Evolutionary conservation across 495 filamentous ascomycete species (phyloP).

Genomic region (Cenococcum geophilum): DNA sequence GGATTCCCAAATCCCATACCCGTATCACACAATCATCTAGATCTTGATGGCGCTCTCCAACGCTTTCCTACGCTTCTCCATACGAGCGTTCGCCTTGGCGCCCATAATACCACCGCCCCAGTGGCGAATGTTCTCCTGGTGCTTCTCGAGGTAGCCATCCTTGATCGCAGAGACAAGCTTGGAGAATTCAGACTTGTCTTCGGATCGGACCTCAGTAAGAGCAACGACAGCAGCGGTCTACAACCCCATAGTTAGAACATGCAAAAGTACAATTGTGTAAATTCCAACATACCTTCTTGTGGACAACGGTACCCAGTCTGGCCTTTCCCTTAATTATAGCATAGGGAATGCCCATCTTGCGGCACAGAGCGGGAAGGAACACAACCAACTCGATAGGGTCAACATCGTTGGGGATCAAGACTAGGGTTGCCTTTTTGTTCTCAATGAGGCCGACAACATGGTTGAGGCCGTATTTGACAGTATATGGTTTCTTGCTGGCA

Average conservation of each 20-base stretch:
- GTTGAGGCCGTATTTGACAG: slow-evolving; percentile 99
- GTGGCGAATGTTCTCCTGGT: slow-evolving; percentile 83
- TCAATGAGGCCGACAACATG: slow-evolving; percentile 99
- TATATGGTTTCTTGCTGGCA: slow-evolving; percentile 98
- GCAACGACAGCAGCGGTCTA: slow-evolving; percentile 97
- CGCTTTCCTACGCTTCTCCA: slow-evolving; percentile 95
- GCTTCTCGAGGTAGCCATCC: slow-evolving; percentile 95
- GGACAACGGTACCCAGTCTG: slow-evolving; percentile 94
- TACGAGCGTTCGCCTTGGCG: slow-evolving; percentile 85
- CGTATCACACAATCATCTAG: slow-evolving; percentile 46
- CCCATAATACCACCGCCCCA: slow-evolving; percentile 99
- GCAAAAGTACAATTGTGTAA: neutral
- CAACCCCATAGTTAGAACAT: slow-evolving; percentile 5
- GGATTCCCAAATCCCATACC: slow-evolving; percentile 17
- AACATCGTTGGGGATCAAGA: slow-evolving; percentile 98
- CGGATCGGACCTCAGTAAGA: slow-evolving; percentile 88
- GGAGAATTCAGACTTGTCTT: slow-evolving; percentile 95
- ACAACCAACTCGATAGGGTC: slow-evolving; percentile 99
- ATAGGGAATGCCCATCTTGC: slow-evolving; percentile 98
- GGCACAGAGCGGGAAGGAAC: slow-evolving; percentile 97
- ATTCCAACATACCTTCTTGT: slow-evolving; percentile 76
- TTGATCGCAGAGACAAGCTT: slow-evolving; percentile 96
- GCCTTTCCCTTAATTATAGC: slow-evolving; percentile 99
- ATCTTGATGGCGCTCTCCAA: slow-evolving; percentile 91
- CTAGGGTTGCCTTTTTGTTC: slow-evolving; percentile 99